Evolutionary conservation across 192 early-diverging fungal genomes (phyloP).

Genomic region (Hyaloraphidium curvatum): DNA sequence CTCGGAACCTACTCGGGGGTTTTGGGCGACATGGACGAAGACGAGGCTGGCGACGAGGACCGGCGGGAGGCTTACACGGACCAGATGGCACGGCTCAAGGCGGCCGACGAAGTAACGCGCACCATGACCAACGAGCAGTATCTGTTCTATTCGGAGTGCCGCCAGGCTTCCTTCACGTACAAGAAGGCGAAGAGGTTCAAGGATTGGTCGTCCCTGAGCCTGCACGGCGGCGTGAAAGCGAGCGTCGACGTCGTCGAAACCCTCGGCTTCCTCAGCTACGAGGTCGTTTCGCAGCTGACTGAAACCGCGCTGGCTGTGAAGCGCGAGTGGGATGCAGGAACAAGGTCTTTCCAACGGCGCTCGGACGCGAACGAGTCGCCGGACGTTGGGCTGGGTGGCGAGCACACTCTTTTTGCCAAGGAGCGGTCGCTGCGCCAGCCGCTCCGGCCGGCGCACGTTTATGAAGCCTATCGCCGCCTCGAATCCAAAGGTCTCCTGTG

Average conservation of each 20-base stretch:
- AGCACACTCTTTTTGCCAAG: conserved; percentile 49
- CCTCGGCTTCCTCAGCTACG: conserved; percentile 84
- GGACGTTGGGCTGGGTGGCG: neutral
- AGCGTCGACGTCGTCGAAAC: conserved; percentile 91
- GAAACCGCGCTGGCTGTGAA: conserved; percentile 54
- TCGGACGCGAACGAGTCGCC: neutral
- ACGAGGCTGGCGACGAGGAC: conserved; percentile 79
- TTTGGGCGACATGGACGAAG: conserved; percentile 55
- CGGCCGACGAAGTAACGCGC: conserved; percentile 79
- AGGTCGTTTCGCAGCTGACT: conserved; percentile 83
- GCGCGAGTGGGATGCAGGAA: conserved; percentile 16
- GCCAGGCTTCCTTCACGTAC: conserved; percentile 94
- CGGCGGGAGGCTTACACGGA: conserved; percentile 70
- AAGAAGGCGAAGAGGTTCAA: conserved; percentile 82
- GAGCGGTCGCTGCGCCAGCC: conserved; percentile 65
- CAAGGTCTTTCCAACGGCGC: neutral
- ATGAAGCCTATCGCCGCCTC: no score
- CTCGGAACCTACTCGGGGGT: conserved; percentile 59
- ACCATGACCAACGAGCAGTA: conserved; percentile 98
- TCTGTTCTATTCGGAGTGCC: conserved; percentile 92
- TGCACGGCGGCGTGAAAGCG: conserved; percentile 73
- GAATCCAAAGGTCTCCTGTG: no score
- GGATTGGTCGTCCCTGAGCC: conserved; percentile 85
- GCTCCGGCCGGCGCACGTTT: conserved; percentile 66
- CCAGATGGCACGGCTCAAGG: conserved; percentile 57